Percentiles rank a stretch among this genome's conserved stretches.
Evolutionary conservation across 2,329 filamentous ascomycete genomes (phyloP).

Genomic region (Lachnum nothofagi): DNA sequence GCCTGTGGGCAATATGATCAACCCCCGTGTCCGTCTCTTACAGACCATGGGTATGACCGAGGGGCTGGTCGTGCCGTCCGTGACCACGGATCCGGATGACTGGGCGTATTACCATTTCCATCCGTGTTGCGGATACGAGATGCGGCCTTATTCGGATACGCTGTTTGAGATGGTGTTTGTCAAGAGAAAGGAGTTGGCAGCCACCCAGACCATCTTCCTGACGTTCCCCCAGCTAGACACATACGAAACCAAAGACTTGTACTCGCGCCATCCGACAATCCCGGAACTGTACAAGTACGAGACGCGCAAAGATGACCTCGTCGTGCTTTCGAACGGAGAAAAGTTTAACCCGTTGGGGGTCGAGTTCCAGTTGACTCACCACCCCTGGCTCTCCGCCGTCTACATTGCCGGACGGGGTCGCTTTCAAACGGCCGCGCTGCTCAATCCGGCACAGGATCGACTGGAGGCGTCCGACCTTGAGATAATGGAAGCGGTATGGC

Average conservation of each 20-base stretch:
- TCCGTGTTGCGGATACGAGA: too few species aligned
- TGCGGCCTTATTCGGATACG: not conserved
- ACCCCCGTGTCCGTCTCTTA: too few species aligned
- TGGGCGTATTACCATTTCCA: too few species aligned
- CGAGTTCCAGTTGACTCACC: not conserved
- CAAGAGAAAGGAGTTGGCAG: slow-evolving; percentile 12
- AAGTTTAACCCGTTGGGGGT: slow-evolving; percentile 39
- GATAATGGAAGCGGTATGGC: not conserved
- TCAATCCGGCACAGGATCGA: not conserved
- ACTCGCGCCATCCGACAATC: slow-evolving; percentile 34
- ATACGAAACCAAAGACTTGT: slow-evolving; percentile 38
- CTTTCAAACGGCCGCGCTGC: not conserved
- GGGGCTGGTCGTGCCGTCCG: too few species aligned
- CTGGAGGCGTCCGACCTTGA: not conserved
- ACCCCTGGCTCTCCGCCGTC: not conserved
- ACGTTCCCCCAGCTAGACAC: slow-evolving; percentile 28
- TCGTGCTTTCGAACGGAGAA: slow-evolving; percentile 41
- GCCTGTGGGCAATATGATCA: too few species aligned
- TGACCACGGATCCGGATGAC: too few species aligned
- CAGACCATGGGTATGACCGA: too few species aligned
- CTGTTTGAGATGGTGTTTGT: slow-evolving; percentile 27
- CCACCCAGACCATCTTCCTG: slow-evolving; percentile 30
- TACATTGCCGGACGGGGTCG: not conserved
- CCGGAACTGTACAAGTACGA: slow-evolving; percentile 34
- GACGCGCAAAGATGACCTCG: slow-evolving; percentile 37